phyloP scores from a whole-genome alignment of 1,139 yeast species.

The Candida tropicalis region DNA sequence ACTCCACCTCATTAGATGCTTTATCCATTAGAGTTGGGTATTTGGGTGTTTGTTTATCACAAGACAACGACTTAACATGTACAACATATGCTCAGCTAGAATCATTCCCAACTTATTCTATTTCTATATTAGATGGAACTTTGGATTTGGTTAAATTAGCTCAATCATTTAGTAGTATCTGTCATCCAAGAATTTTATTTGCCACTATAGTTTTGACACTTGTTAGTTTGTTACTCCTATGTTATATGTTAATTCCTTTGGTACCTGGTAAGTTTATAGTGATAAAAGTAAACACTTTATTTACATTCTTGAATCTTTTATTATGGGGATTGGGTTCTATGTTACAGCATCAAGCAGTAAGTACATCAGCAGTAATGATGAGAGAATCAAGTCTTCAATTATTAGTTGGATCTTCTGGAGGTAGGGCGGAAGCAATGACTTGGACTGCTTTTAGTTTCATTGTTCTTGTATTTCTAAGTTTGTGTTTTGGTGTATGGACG shows the following conservation, averaged over 20 bases:
- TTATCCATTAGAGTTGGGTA: slow-evolving; percentile 53
- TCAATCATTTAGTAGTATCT: slow-evolving; percentile 40
- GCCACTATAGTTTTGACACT: slow-evolving; percentile 50
- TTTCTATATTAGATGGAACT: slow-evolving; percentile 18
- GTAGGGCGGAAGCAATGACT: slow-evolving; percentile 58
- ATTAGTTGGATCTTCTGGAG: slow-evolving; percentile 48
- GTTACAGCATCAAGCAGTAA: slow-evolving; percentile 65
- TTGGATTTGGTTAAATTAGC: slow-evolving; percentile 48
- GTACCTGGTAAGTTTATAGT: slow-evolving; percentile 46
- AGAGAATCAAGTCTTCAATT: slow-evolving; percentile 55
- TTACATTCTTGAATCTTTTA: slow-evolving; percentile 43
- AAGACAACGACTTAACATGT: slow-evolving; percentile 33
- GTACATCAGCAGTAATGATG: slow-evolving; percentile 46
- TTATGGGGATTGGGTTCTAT: slow-evolving; percentile 73
- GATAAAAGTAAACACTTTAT: slow-evolving; percentile 32
- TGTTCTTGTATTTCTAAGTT: slow-evolving; percentile 23
- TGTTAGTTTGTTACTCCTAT: slow-evolving; percentile 37
- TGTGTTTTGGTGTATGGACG: slow-evolving; percentile 16
- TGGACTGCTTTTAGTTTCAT: slow-evolving; percentile 64
- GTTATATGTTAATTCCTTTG: slow-evolving; percentile 51
- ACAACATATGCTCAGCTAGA: slow-evolving; percentile 28
- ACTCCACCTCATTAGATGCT: slow-evolving; percentile 21
- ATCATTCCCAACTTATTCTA: slow-evolving; percentile 18
- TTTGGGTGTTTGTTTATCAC: slow-evolving; percentile 48
- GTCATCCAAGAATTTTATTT: slow-evolving; percentile 59